Percentiles rank a stretch among this genome's conserved stretches.
These are phyloP conservation scores for Cadophora sp. DNA, from an alignment of 2,329 filamentous ascomycete genomes.

Conservation along the genomic window DNA sequence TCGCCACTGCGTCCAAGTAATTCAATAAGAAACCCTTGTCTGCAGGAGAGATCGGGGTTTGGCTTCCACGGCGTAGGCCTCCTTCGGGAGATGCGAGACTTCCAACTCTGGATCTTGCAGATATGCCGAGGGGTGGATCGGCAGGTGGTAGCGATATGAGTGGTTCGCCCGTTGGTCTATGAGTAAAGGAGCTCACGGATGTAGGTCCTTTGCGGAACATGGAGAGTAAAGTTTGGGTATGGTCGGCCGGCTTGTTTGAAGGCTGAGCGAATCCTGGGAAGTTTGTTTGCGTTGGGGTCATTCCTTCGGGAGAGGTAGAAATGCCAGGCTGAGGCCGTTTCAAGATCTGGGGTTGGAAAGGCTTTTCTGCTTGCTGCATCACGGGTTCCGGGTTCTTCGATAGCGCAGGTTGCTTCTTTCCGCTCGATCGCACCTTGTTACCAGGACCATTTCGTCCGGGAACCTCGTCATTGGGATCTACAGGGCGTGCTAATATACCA, in stretches of 20 bases:
- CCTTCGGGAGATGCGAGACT: slow-evolving; percentile 41
- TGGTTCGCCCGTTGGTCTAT: slow-evolving; percentile 20
- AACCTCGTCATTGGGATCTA: slow-evolving; percentile 30
- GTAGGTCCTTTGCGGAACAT: slow-evolving; percentile 40
- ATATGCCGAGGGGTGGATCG: slow-evolving; percentile 27
- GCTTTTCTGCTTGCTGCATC: slow-evolving; percentile 45
- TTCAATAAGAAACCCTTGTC: slow-evolving; percentile 79
- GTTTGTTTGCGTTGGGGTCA: slow-evolving; percentile 9
- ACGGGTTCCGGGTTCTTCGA: slow-evolving; percentile 1
- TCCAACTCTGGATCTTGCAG: slow-evolving; percentile 42
- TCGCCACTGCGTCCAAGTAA: slow-evolving; percentile 65
- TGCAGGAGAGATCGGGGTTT: slow-evolving; percentile 67
- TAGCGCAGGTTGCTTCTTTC: slow-evolving; percentile 22
- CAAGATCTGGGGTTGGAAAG: slow-evolving; percentile 60
- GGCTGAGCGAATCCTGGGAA: slow-evolving; percentile 37
- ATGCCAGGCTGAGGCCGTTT: slow-evolving; percentile 54
- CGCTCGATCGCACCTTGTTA: slow-evolving; percentile 19
- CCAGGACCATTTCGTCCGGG: slow-evolving; percentile 11
- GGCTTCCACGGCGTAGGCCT: slow-evolving; percentile 52
- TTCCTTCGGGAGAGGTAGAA: slow-evolving; percentile 38
- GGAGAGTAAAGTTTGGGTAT: slow-evolving; percentile 53
- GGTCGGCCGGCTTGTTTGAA: slow-evolving; percentile 51
- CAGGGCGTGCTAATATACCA: slow-evolving; percentile 41
- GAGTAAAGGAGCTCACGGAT: slow-evolving; percentile 21
- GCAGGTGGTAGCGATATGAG: slow-evolving; percentile 23